Conservation (phyloP, 164 flowering plant genomes). For the Taxillus chinensis region DNA sequence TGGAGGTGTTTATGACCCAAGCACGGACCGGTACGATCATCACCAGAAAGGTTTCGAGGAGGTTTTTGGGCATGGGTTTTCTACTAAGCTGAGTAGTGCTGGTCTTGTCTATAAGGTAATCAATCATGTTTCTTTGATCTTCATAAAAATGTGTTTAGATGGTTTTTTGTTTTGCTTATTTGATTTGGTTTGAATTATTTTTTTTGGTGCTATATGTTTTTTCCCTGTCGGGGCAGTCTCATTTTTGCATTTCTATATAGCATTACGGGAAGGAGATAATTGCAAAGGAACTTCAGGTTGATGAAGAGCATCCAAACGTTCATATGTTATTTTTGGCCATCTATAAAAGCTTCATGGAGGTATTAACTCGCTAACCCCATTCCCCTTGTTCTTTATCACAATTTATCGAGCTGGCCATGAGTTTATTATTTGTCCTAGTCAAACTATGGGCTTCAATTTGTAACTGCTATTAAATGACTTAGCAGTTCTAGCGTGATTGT, state of each 20-base stretch:
- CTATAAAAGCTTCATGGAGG: constrained; percentile 60
- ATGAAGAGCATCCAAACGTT: constrained; percentile 45
- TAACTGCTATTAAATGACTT: too few species aligned
- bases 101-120: constrained; percentile 59
- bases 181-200: not conserved
- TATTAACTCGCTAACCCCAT: not conserved
- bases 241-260: constrained; percentile 9
- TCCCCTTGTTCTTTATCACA: too few species aligned
- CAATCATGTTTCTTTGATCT: not conserved
- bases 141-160: too few species aligned
- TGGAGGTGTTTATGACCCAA: constrained; percentile 58
- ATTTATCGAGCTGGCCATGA: too few species aligned
- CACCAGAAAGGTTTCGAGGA: constrained; percentile 62
- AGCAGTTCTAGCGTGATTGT: too few species aligned
- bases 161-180: too few species aligned
- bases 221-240: not conserved
- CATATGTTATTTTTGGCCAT: constrained; percentile 38
- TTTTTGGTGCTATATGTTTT: not conserved
- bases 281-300: constrained; percentile 54
- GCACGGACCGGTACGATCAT: constrained; percentile 51
- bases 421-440: too few species aligned
- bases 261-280: constrained; percentile 55
- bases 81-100: constrained; percentile 60
- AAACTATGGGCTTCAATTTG: too few species aligned
- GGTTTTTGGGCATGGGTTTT: constrained; percentile 55